Evolutionary conservation across 306 rosid genomes (phyloP).

Genomic region (Acmispon strigosus): DNA sequence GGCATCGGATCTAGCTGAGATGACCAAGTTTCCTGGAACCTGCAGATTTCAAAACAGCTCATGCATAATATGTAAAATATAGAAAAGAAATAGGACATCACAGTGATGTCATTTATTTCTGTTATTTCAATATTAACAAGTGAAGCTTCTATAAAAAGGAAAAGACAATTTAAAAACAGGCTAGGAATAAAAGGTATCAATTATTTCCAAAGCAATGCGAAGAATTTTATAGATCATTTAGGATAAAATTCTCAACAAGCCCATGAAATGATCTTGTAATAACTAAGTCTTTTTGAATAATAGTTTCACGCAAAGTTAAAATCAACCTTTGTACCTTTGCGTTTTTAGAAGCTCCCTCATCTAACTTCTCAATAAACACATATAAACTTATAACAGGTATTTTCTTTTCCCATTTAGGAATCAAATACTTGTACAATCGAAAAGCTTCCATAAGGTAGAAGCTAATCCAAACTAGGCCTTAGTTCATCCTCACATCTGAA

Average conservation of each 20-base stretch:
- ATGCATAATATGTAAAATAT: slow-evolving; percentile 8
- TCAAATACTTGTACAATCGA: too few relatives aligned
- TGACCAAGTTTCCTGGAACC: slow-evolving; percentile 90
- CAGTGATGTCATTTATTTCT: not conserved
- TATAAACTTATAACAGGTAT: too few relatives aligned
- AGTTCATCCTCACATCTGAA: slow-evolving; percentile 4
- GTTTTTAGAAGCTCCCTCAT: too few relatives aligned
- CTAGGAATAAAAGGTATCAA: not conserved
- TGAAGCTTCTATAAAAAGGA: not conserved
- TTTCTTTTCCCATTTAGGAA: too few relatives aligned
- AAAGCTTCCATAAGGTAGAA: too few relatives aligned
- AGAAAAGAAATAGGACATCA: not conserved
- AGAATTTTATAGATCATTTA: not conserved
- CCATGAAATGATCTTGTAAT: too few relatives aligned
- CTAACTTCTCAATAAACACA: too few relatives aligned
- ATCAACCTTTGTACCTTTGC: too few relatives aligned
- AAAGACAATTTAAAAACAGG: not conserved
- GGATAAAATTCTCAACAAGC: too few relatives aligned
- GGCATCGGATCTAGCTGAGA: slow-evolving; percentile 80
- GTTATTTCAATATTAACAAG: not conserved
- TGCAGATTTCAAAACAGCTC: slow-evolving; percentile 30
- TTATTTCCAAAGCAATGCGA: not conserved
- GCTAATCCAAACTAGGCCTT: too few relatives aligned
- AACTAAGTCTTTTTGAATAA: too few relatives aligned
- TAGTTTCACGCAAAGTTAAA: too few relatives aligned